Percentiles rank a stretch among this genome's conserved stretches.
Conservation (phyloP, 768 basidiomycete species). For the Cubamyces lactineus region DNA sequence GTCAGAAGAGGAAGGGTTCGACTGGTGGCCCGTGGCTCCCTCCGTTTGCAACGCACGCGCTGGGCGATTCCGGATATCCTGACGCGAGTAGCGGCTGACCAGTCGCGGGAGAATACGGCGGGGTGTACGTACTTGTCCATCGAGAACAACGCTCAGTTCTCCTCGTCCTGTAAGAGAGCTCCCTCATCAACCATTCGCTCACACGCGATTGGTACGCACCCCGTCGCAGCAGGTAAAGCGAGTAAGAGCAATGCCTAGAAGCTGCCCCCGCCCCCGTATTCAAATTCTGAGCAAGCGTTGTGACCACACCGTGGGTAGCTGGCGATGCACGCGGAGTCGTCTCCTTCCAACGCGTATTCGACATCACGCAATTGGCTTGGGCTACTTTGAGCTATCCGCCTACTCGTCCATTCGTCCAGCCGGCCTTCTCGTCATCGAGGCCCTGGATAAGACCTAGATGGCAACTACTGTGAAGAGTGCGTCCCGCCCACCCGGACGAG, state of each 20-base stretch:
- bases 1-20: not conserved
- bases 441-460: not conserved
- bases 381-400: not conserved
- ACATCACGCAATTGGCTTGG: not conserved
- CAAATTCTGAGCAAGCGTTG: not conserved
- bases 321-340: not conserved
- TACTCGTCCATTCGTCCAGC: not conserved
- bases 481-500: not conserved
- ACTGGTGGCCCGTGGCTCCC: not conserved
- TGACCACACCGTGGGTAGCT: conserved; percentile 1
- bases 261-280: not conserved
- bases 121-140: not conserved
- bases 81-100: conserved; percentile 1
- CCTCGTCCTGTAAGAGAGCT: not conserved
- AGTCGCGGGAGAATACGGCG: conserved; percentile 18
- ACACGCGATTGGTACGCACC: not conserved
- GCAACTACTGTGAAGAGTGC: not conserved
- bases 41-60: not conserved
- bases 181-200: not conserved
- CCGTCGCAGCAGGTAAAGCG: not conserved
- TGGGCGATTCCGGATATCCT: not conserved
- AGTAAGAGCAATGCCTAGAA: not conserved
- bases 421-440: conserved; percentile 6
- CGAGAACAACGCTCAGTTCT: not conserved
- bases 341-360: not conserved